Evolutionary conservation across 140 eudicot genomes (phyloP), one percentile per base, ranked within the genome.

Genomic region (Anethum foeniculum): DNA sequence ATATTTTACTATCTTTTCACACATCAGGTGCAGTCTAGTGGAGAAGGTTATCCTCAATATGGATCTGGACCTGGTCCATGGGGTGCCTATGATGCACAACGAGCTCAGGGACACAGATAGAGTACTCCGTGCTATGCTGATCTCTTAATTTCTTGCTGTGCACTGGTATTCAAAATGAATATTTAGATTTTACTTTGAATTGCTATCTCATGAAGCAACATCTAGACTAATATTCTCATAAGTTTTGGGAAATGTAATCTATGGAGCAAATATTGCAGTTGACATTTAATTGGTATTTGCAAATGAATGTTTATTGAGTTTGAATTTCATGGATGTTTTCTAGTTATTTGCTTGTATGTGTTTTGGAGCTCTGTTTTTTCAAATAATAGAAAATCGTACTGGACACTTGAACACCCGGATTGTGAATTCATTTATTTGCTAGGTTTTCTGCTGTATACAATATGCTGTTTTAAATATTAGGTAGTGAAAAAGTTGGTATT

Each of bases 41-140:
- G 81, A 54, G 96, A 94, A 89, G 93, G 84, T 72, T 94, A 90
- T 86, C 88, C 96, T 72, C 98, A 90, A 77, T 90, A 92, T 90
- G 97, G 88, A 80, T 87, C 93, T 85, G 98, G 91, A 80, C 91
- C 92, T 80, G 98, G 93, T 81, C 73, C 89, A 38, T 94, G 98
- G 98, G 97, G 91, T 58, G 48, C 94, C 43, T 89, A 94, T 78
- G 93, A 92, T 79, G 81, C 84, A 85, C 97, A 90, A 83, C 88
- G 88, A 82, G 86, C 86, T 86, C 98, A 91, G 86, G 97, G 94
- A 49, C 92, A 90, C 83, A 86, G 96, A 92, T 94, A 88, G 85
- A 86, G 79, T 71, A 62, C 83, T 76, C 54, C 85, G 75, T 77
- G 80, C 88, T 65, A 84, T 78, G 79, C 77, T 65, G 74, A 84